Conservation (phyloP, 805 yeast genomes). For the Candida krabiensis region DNA sequence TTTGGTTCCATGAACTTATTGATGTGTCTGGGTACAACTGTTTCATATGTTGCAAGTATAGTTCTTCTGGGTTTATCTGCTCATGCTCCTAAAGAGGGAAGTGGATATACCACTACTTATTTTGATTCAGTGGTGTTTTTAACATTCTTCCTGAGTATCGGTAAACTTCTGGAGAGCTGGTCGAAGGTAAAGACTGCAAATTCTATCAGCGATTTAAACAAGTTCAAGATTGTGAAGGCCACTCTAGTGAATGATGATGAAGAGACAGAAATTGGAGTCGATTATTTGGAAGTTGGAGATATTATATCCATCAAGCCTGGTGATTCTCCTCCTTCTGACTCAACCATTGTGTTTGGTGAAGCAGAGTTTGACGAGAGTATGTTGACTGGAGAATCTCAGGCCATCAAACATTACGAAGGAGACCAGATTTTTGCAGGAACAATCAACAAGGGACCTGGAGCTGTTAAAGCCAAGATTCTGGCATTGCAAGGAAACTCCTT, state of each 20-base stretch:
- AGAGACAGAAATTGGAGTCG: slow-evolving; percentile 35
- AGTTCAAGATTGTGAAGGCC: slow-evolving; percentile 51
- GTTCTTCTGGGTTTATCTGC: slow-evolving; percentile 52
- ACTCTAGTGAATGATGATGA: slow-evolving; percentile 36
- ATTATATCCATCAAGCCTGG: slow-evolving; percentile 49
- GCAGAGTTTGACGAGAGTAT: slow-evolving; percentile 62
- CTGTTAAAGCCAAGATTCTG: slow-evolving; percentile 54
- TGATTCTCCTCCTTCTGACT: slow-evolving; percentile 61
- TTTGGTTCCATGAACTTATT: slow-evolving; percentile 80
- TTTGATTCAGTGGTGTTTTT: slow-evolving; percentile 80
- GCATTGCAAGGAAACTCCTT: slow-evolving; percentile 64
- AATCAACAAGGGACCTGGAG: slow-evolving; percentile 55
- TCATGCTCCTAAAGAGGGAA: slow-evolving; percentile 19
- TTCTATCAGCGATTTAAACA: slow-evolving; percentile 55
- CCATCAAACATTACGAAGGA: slow-evolving; percentile 56
- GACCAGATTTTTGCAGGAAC: slow-evolving; percentile 76
- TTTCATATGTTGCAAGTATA: slow-evolving; percentile 69
- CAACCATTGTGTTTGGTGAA: slow-evolving; percentile 47
- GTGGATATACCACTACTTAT: slow-evolving; percentile 60
- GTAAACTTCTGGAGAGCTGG: slow-evolving; percentile 64
- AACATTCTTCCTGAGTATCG: slow-evolving; percentile 69
- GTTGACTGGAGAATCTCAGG: slow-evolving; percentile 60
- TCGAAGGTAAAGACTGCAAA: slow-evolving; percentile 69
- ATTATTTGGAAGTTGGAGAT: slow-evolving; percentile 53
- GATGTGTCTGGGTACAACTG: slow-evolving; percentile 71